Evolutionary conservation across 345 rosid genomes (phyloP), one percentile per base, ranked within the genome.

Genomic region (Murraya koenigii): DNA sequence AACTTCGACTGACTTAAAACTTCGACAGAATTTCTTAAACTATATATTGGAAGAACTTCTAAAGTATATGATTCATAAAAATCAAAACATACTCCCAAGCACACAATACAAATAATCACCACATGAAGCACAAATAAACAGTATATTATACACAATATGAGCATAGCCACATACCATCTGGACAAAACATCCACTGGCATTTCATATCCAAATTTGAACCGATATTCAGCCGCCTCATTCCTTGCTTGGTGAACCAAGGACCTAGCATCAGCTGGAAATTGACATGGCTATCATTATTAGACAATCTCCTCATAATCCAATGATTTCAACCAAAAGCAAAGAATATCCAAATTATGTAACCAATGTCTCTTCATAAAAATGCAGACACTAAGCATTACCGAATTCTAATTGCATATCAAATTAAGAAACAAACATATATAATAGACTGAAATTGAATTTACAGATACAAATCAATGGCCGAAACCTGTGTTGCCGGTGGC

Each of bases 401-500:
- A 72, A 59, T 2, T 72, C 39, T 49, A 62, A 41, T 41, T 3
- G 77, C 59, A 62, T 17, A 26, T 14, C 32, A 38, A 63, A 6
- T 22, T 23, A n/a, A 55, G 49, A 25, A 59, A 69, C 11, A 41
- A 2, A 26, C 30, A 69, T 10, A n/a, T 67, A 13, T 6, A 11
- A 23, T 23, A 19, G 23, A 28, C 36, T 23, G 8, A 39, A 67
- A 35, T 8, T 8, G 25, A 17, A 71, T 72, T 72, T 44, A 3
- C 13, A 13, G 32, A 32, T 56, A n/a, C 52, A 56, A 56, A 58
- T 58, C 66, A 59, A 60, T 25, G 8, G 7, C 49, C 49, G 1
- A 76, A 78, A 95, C 98, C 97, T 80, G 98, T 94, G 84, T 91
- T 85, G 89, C 99, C 99, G 64, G 99, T 96, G 7, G 99, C 97